Evolutionary conservation across 768 basidiomycete species (phyloP).

Genomic region (Termitomyces sp.): DNA sequence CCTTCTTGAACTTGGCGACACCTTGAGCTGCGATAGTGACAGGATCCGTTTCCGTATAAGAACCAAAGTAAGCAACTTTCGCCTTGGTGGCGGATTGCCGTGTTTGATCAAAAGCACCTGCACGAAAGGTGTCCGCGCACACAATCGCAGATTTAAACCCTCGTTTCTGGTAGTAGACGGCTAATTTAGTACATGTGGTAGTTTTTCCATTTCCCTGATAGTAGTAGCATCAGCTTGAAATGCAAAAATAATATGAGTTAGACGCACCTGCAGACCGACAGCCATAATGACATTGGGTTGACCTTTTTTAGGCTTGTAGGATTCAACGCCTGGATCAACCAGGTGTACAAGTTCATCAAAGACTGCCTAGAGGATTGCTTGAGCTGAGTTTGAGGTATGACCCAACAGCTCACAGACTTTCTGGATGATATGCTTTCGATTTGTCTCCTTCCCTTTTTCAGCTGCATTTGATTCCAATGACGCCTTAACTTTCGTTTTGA

Average conservation of each 20-base stretch:
- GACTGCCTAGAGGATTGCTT: slow-evolving; percentile 58
- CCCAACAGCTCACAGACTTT: slow-evolving; percentile 48
- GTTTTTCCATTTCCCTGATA: slow-evolving; percentile 94
- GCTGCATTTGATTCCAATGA: slow-evolving; percentile 56
- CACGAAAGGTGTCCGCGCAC: slow-evolving; percentile 98
- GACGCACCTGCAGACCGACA: slow-evolving; percentile 83
- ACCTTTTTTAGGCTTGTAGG: slow-evolving; percentile 95
- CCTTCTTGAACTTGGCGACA: slow-evolving; percentile 96
- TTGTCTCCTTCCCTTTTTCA: slow-evolving; percentile 75
- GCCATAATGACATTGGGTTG: slow-evolving; percentile 95
- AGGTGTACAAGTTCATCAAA: slow-evolving; percentile 94
- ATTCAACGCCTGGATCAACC: slow-evolving; percentile 93
- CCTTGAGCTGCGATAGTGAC: slow-evolving; percentile 93
- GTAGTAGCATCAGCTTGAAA: not conserved
- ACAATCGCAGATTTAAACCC: slow-evolving; percentile 97
- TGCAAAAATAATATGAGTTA: not conserved
- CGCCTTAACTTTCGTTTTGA: slow-evolving; percentile 86
- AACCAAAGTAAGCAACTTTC: slow-evolving; percentile 98
- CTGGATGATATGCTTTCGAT: slow-evolving; percentile 84
- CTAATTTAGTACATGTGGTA: slow-evolving; percentile 97
- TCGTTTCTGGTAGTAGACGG: slow-evolving; percentile 94
- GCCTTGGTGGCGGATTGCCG: slow-evolving; percentile 98
- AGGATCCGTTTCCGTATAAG: slow-evolving; percentile 98
- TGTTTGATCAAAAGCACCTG: slow-evolving; percentile 98
- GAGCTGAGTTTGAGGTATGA: not conserved